Evolutionary conservation across 2,329 filamentous ascomycete genomes (phyloP), one percentile per base, ranked within the genome.

Genomic region (Acephala macrosclerotiorum): DNA sequence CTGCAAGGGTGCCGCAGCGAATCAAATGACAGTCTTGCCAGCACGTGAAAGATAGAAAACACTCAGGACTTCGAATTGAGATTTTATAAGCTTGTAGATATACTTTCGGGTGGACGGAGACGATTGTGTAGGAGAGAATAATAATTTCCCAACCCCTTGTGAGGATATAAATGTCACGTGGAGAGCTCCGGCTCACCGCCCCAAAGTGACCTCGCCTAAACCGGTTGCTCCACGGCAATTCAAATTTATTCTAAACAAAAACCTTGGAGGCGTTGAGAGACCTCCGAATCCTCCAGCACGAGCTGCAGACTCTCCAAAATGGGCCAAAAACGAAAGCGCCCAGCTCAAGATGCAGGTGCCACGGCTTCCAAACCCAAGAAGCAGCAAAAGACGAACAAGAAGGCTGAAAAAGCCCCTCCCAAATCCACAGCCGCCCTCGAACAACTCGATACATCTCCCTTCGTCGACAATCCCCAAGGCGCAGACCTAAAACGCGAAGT

Each of bases 401-500:
- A 68, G 47, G 45, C 58, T 35, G 58, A 64, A 36, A 58, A 61
- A 36, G 11, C 38, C 1, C 26, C 63, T n/a, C 35, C 60, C 5
- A 71, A 72, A 66, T 33, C 65, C 5, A 25, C 61, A 14, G 64
- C 65, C n/a, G 35, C 49, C 6, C 35, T 63, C 7, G 18, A 64
- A 53, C 65, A 69, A 35, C 65, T 75, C 66, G 70, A 75, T 61
- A 68, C 64, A 25, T 71, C 70, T 9, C 79, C 80, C 1, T 90
- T 90, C 70, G 76, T 84, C 70, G 84, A 87, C 67, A 79, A 83
- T 6, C 81, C 82, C 11, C 79, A 79, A 60, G 80, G 80, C 55
- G 83, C 85, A 42, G 85, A 89, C 65, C 82, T 86, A 66, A 84
- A 83, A 71, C 80, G 86, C 68, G 87, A 90, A 73, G 85, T 85